Conservation (phyloP, 805 yeast species). For the Jamesozyma spencerorum region DNA sequence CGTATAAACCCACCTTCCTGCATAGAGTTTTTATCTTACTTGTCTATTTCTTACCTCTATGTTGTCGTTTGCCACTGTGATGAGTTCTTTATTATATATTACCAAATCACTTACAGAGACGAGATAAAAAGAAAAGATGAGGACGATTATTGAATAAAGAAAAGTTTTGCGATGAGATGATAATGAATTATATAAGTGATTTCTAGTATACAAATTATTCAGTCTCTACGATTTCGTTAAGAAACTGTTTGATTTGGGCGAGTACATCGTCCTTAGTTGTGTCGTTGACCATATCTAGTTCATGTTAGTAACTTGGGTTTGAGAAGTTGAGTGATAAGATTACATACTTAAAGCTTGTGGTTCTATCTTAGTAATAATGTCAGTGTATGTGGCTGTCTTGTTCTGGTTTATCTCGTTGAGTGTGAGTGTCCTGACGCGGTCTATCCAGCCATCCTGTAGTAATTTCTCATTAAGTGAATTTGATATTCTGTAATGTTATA, state of each 20-base stretch:
- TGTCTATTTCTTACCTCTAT: too few species aligned
- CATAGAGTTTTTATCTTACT: background rate
- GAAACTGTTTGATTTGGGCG: conserved; percentile 47
- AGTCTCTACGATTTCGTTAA: conserved; percentile 40
- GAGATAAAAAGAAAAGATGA: background rate
- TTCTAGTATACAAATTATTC: too few species aligned
- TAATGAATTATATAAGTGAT: too few species aligned
- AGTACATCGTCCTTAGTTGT: conserved; percentile 52
- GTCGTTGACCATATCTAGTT: conserved; percentile 50
- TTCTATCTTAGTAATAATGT: conserved; percentile 43
- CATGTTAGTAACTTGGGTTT: conserved; percentile 8
- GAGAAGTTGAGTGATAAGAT: too few species aligned
- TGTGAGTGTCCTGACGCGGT: conserved; percentile 56
- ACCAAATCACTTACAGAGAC: background rate
- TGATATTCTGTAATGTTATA: conserved; percentile 43
- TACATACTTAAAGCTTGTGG: conserved; percentile 55
- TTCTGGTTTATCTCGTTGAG: conserved; percentile 35
- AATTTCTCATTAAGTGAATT: conserved; percentile 53
- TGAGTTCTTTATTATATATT: background rate
- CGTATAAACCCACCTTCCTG: conserved; percentile 29
- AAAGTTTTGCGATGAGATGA: too few species aligned
- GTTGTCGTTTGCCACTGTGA: background rate
- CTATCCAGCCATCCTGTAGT: conserved; percentile 80
- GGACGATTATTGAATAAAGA: too few species aligned
- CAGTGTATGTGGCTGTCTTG: conserved; percentile 41